Percentiles rank a stretch among this genome's conserved stretches.
These are phyloP conservation scores for Cytospora leucostoma DNA, from an alignment of 2,329 filamentous ascomycete species.

Conservation along the genomic window DNA sequence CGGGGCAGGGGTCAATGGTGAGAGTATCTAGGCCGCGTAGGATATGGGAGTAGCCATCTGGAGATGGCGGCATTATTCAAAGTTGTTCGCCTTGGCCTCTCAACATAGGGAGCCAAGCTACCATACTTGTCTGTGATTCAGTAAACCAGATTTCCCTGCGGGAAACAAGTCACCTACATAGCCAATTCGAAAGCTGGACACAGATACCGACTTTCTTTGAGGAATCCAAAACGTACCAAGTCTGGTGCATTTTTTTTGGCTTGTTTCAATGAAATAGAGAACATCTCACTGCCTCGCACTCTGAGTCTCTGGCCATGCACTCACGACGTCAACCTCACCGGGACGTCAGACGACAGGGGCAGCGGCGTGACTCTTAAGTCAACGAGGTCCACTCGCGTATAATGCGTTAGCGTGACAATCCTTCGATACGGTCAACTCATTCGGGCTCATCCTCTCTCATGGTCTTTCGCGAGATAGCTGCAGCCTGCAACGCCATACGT, in stretches of 20 bases:
- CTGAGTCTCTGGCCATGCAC: not conserved
- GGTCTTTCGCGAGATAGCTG: not conserved
- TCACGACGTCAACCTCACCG: not conserved
- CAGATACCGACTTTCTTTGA: too few species aligned
- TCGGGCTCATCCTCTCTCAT: not conserved
- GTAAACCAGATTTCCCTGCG: too few species aligned
- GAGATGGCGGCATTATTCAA: too few species aligned
- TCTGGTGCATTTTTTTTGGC: too few species aligned
- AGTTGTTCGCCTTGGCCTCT: too few species aligned
- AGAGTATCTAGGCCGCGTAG: too few species aligned
- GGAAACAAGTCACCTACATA: too few species aligned
- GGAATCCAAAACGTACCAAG: too few species aligned
- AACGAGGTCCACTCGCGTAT: not conserved
- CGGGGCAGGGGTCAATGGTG: not conserved
- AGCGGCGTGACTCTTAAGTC: not conserved
- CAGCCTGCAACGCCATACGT: not conserved
- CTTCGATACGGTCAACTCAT: not conserved
- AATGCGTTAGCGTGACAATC: not conserved
- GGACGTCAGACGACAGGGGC: not conserved
- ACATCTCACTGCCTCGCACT: not conserved
- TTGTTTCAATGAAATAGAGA: not conserved
- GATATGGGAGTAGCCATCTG: too few species aligned
- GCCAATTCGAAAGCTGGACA: too few species aligned
- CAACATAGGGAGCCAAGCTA: too few species aligned
- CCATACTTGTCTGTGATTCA: too few species aligned